Evolutionary conservation across 179 eudicot genomes (phyloP).

Genomic region (Heliamphora pulchella): DNA sequence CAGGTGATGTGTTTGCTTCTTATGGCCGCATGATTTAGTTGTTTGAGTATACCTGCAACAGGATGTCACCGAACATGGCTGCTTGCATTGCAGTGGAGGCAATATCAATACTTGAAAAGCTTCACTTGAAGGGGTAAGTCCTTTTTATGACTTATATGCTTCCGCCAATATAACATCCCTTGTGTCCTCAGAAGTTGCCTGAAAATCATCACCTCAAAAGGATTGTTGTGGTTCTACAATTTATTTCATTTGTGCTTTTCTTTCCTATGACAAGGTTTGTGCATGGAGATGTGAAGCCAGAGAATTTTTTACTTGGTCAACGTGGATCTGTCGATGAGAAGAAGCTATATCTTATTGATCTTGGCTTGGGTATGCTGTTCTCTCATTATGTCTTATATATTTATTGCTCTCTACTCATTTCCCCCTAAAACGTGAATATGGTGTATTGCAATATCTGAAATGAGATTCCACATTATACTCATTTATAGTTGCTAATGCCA

Average conservation of each 20-base stretch:
- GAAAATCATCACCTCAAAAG: background rate
- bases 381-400: background rate
- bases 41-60: constrained; percentile 27
- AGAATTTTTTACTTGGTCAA: constrained; percentile 86
- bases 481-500: constrained; percentile 15
- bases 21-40: constrained; percentile 1
- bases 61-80: constrained; percentile 88
- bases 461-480: background rate
- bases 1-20: too few species aligned
- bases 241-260: constrained; percentile 10
- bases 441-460: constrained; percentile 1
- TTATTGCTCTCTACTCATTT: background rate
- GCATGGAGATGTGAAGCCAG: constrained; percentile 97
- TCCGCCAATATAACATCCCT: background rate
- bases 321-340: constrained; percentile 82
- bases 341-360: constrained; percentile 89
- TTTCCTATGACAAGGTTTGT: constrained; percentile 54
- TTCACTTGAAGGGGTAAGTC: constrained; percentile 71
- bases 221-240: background rate
- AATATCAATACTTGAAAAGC: constrained; percentile 90
- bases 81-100: constrained; percentile 98
- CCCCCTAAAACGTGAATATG: background rate
- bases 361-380: constrained; percentile 70
- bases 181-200: background rate
- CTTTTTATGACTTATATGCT: background rate